A percentile compares a stretch with the other conserved stretches of the same genome.
These are phyloP conservation scores for Gossypium davidsonii DNA, from an alignment of 441 rosid genomes.

Conservation along the genomic window DNA sequence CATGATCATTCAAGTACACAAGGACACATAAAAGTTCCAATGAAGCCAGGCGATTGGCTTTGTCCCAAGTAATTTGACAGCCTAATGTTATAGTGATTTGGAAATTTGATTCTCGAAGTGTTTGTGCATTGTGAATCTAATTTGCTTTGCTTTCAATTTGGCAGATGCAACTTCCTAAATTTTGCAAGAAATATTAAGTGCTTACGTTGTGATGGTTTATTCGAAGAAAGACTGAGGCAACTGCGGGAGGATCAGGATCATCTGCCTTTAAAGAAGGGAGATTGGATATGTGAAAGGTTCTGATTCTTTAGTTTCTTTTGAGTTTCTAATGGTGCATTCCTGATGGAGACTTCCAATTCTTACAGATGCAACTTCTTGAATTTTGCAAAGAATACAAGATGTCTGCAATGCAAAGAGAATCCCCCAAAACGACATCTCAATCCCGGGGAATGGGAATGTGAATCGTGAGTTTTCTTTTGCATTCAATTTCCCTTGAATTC, in stretches of 20 bases:
- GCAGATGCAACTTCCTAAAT: conserved; percentile 73
- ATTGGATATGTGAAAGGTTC: conserved; percentile 79
- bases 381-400: conserved; percentile 74
- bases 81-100: background rate
- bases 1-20: conserved; percentile 10
- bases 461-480: conserved; percentile 54
- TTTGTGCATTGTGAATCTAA: background rate
- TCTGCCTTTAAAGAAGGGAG: conserved; percentile 83
- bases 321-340: background rate
- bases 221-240: conserved; percentile 52
- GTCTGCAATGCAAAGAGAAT: conserved; percentile 66
- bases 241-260: conserved; percentile 55
- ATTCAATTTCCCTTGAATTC: background rate
- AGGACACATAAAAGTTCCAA: conserved; percentile 24
- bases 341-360: conserved; percentile 8
- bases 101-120: background rate
- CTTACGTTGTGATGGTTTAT: conserved; percentile 52
- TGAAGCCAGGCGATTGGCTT: conserved; percentile 74
- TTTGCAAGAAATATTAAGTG: conserved; percentile 78
- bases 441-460: conserved; percentile 93
- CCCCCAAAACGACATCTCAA: conserved; percentile 67
- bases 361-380: conserved; percentile 76
- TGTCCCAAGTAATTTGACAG: conserved; percentile 54
- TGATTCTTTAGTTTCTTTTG: conserved; percentile 7
- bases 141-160: conserved; percentile 7